Percentiles rank a stretch among this genome's conserved stretches.
Evolutionary conservation across 306 rosid species (phyloP).

Genomic region (Echinosophora koreensis): DNA sequence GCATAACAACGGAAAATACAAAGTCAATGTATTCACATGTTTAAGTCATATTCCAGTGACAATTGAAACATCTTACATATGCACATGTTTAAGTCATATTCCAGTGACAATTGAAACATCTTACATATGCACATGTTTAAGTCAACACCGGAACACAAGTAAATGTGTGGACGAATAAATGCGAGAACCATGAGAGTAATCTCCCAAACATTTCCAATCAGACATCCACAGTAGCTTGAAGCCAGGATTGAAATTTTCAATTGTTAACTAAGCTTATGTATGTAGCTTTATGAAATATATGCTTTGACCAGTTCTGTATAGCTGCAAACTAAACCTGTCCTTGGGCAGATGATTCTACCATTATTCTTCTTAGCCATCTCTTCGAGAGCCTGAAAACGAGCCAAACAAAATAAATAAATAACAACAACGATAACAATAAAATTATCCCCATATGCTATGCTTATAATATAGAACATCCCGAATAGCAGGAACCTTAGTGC

Average conservation of each 20-base stretch:
- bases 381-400: constrained; percentile 81
- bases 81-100: constrained; percentile 44
- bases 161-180: constrained; percentile 14
- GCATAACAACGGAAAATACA: constrained; percentile 5
- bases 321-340: constrained; percentile 73
- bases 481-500: constrained; percentile 72
- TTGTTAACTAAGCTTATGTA: constrained; percentile 24
- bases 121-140: constrained; percentile 50
- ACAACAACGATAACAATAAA: not conserved
- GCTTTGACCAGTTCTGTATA: constrained; percentile 79
- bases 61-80: constrained; percentile 45
- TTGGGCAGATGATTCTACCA: constrained; percentile 84
- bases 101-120: constrained; percentile 41
- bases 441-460: constrained; percentile 19
- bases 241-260: constrained; percentile 39
- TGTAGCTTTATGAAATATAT: constrained; percentile 63
- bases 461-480: not conserved
- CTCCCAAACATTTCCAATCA: constrained; percentile 38
- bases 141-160: constrained; percentile 40
- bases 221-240: constrained; percentile 30
- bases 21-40: constrained; percentile 43
- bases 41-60: constrained; percentile 40
- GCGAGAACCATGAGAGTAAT: constrained; percentile 28
- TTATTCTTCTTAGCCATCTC: constrained; percentile 85
- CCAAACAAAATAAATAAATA: not conserved